These are phyloP conservation scores for Leccinum ponderosum DNA, from an alignment of 1,284 basidiomycete species.

Conservation along the genomic window DNA sequence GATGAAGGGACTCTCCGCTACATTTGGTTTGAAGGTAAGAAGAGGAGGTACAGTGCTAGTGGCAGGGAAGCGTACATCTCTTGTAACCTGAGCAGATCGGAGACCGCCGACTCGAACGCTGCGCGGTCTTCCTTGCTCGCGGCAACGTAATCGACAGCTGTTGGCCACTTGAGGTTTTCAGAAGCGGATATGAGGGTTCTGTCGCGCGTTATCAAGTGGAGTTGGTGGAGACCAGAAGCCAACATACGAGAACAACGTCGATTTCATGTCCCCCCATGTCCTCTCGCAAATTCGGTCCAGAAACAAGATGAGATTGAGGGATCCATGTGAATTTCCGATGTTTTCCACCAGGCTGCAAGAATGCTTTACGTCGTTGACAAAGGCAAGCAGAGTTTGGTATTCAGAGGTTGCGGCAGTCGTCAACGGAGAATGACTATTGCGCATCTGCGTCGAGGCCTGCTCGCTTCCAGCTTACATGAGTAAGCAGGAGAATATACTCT, in stretches of 20 bases:
- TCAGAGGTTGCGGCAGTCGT: conserved; percentile 50
- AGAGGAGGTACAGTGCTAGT: neutral
- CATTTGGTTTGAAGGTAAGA: conserved; percentile 36
- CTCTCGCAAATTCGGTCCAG: conserved; percentile 58
- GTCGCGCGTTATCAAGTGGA: conserved; percentile 3
- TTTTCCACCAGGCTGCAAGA: conserved; percentile 49
- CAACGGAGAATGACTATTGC: conserved; percentile 40
- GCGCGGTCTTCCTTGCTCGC: conserved; percentile 51
- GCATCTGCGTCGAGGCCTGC: conserved; percentile 50
- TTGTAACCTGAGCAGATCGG: conserved; percentile 76
- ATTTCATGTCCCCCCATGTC: conserved; percentile 78
- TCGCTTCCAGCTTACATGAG: conserved; percentile 47
- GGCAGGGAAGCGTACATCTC: conserved; percentile 54
- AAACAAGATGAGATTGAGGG: conserved; percentile 57
- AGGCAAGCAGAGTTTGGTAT: conserved; percentile 62
- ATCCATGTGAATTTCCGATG: conserved; percentile 32
- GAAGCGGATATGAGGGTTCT: conserved; percentile 65
- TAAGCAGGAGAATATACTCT: conserved; percentile 3
- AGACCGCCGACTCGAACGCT: conserved; percentile 74
- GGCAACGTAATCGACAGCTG: conserved; percentile 61
- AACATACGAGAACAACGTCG: conserved; percentile 61
- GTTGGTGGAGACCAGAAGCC: neutral
- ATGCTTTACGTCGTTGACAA: conserved; percentile 50
- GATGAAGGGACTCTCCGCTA: conserved; percentile 45
- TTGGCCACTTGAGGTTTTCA: conserved; percentile 83